These are phyloP conservation scores for Immersiella caudata DNA, from an alignment of 495 filamentous ascomycete genomes.

Conservation along the genomic window DNA sequence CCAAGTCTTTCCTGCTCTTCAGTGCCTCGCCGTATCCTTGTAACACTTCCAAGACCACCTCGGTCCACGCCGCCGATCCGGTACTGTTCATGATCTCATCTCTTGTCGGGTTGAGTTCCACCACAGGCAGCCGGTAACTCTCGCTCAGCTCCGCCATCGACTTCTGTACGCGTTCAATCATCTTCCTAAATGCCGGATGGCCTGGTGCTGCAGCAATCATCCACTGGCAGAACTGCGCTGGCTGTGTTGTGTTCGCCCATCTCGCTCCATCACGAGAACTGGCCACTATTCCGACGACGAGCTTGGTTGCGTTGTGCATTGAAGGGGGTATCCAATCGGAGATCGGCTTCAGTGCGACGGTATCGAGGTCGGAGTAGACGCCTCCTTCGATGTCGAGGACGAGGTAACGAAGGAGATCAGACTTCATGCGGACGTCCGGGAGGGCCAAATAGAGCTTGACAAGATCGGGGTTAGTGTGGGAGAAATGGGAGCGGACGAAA, in stretches of 20 bases:
- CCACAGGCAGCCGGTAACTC: slow-evolving; percentile 32
- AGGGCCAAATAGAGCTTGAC: slow-evolving; percentile 45
- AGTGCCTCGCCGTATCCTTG: slow-evolving; percentile 21
- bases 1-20: slow-evolving; percentile 25
- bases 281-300: slow-evolving; percentile 44
- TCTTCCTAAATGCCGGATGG: slow-evolving; percentile 40
- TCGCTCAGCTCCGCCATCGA: slow-evolving; percentile 37
- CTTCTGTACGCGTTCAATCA: slow-evolving; percentile 39
- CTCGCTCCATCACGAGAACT: slow-evolving; percentile 29
- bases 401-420: slow-evolving; percentile 58
- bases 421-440: slow-evolving; percentile 50
- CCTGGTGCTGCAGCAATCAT: slow-evolving; percentile 47
- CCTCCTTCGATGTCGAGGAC: slow-evolving; percentile 54
- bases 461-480: slow-evolving; percentile 39
- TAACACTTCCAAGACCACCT: slow-evolving; percentile 33
- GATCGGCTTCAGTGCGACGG: slow-evolving; percentile 48
- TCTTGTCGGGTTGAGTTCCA: slow-evolving; percentile 30
- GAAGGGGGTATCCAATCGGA: slow-evolving; percentile 49
- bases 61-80: slow-evolving; percentile 34
- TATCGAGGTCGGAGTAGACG: slow-evolving; percentile 57
- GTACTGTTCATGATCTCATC: slow-evolving; percentile 38
- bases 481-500: slow-evolving; percentile 33
- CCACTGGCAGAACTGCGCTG: slow-evolving; percentile 45
- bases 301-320: slow-evolving; percentile 33
- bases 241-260: slow-evolving; percentile 36